A percentile compares a stretch with the other conserved stretches of the same genome.
phyloP scores from a whole-genome alignment of 1,284 basidiomycete species.

The Ceratorhiza oryzae-sativae region DNA sequence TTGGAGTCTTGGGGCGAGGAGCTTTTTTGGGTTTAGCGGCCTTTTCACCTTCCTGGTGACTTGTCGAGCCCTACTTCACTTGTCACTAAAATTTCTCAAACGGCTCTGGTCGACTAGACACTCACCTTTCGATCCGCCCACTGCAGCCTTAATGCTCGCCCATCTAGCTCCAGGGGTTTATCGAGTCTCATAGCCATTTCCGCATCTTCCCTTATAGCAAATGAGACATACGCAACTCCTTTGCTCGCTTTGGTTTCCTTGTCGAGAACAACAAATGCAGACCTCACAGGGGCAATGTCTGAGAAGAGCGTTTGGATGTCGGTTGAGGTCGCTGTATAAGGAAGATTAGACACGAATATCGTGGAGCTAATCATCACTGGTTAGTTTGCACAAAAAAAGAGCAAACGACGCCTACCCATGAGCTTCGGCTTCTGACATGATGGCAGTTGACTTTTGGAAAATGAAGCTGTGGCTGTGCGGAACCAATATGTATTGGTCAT shows the following conservation, averaged over 20 bases:
- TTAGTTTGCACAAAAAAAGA: background rate
- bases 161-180: slow-evolving; percentile 60
- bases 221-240: slow-evolving; percentile 98
- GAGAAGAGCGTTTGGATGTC: slow-evolving; percentile 94
- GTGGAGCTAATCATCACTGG: slow-evolving; percentile 7
- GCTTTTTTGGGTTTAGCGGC: slow-evolving; percentile 48
- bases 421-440: slow-evolving; percentile 8
- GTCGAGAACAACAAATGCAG: slow-evolving; percentile 92
- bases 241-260: slow-evolving; percentile 80
- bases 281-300: slow-evolving; percentile 91
- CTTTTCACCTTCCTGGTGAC: background rate
- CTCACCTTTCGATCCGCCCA: slow-evolving; percentile 82
- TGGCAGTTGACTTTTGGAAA: slow-evolving; percentile 18
- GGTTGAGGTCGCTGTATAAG: slow-evolving; percentile 87
- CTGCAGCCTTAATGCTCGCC: slow-evolving; percentile 73
- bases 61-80: slow-evolving; percentile 1
- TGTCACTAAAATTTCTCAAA: slow-evolving; percentile 38
- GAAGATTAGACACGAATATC: slow-evolving; percentile 82
- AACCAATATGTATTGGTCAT: background rate
- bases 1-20: slow-evolving; percentile 54
- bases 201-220: slow-evolving; percentile 90
- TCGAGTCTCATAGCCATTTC: slow-evolving; percentile 69
- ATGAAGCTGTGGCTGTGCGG: slow-evolving; percentile 19
- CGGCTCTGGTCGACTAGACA: slow-evolving; percentile 14
- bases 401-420: background rate